These are phyloP conservation scores for Azolla pinnata DNA, from an alignment of 75 land plant genomes.

Conservation along the genomic window DNA sequence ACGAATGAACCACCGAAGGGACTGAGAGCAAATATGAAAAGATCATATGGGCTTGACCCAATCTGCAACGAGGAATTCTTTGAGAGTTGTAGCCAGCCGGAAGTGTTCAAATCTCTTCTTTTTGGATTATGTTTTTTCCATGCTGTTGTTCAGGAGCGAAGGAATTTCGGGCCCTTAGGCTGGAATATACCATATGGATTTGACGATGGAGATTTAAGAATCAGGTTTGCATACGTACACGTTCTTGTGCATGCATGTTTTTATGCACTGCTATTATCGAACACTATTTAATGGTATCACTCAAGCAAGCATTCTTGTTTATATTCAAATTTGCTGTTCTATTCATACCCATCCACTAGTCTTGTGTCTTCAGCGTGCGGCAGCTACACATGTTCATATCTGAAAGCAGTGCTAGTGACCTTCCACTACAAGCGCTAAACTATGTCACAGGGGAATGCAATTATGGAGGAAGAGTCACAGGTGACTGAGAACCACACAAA, in stretches of 20 bases:
- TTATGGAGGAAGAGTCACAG: slow-evolving; percentile 40
- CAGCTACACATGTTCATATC: slow-evolving; percentile 40
- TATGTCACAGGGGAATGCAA: slow-evolving; percentile 41
- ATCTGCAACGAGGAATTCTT: slow-evolving; percentile 32
- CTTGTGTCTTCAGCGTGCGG: slow-evolving; percentile 14
- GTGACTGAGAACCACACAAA: no score
- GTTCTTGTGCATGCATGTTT: no score
- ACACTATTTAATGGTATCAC: no score
- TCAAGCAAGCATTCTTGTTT: no score
- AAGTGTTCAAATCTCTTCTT: slow-evolving; percentile 25
- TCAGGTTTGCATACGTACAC: no score
- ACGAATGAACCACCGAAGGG: slow-evolving; percentile 43
- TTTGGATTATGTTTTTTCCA: slow-evolving; percentile 34
- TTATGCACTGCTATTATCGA: no score
- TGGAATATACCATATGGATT: slow-evolving; percentile 44
- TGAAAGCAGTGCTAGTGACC: slow-evolving; percentile 23
- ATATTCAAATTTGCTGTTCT: no score
- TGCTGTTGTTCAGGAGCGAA: slow-evolving; percentile 36
- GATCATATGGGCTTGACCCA: slow-evolving; percentile 31
- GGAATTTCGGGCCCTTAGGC: slow-evolving; percentile 37
- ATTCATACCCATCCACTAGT: no score
- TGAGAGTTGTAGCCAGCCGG: slow-evolving; percentile 31
- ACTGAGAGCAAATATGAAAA: slow-evolving; percentile 30
- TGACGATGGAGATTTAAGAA: slow-evolving; percentile 39
- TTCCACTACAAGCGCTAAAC: slow-evolving; percentile 31